These are phyloP conservation scores for Globisporangium paddicum DNA, from an alignment of 352 stramenopile species.

Conservation along the genomic window DNA sequence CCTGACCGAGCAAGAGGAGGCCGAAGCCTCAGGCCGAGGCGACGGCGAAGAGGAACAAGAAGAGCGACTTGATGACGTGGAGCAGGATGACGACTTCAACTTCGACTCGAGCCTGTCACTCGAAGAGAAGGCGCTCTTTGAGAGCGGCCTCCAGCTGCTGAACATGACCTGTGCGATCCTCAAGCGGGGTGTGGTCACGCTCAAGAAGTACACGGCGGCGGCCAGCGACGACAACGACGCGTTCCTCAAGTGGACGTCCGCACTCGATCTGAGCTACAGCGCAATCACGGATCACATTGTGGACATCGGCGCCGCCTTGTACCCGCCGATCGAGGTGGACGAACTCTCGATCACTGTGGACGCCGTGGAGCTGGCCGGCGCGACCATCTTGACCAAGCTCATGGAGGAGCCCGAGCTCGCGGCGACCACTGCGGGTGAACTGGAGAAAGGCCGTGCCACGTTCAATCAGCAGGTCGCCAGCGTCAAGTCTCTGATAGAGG, in stretches of 20 bases:
- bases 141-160: constrained; percentile 61
- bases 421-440: constrained; percentile 26
- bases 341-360: constrained; percentile 40
- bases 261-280: constrained; percentile 60
- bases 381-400: constrained; percentile 40
- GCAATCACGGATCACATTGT: constrained; percentile 62
- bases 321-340: constrained; percentile 64
- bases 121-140: constrained; percentile 64
- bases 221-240: constrained; percentile 37
- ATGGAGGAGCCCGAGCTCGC: constrained; percentile 46
- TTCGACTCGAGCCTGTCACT: constrained; percentile 74
- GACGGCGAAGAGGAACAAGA: constrained; percentile 5
- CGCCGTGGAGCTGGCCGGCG: constrained; percentile 26
- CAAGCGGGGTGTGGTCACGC: constrained; percentile 77
- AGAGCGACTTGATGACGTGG: constrained; percentile 40
- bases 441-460: constrained; percentile 38
- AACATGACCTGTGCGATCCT: constrained; percentile 70
- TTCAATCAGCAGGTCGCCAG: constrained; percentile 50
- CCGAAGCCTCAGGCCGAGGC: constrained; percentile 13
- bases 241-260: constrained; percentile 67
- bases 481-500: constrained; percentile 59
- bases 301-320: constrained; percentile 78
- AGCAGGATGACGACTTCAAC: constrained; percentile 59
- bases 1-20: constrained; percentile 44
- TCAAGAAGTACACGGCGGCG: constrained; percentile 60